Percentiles rank a stretch among this genome's conserved stretches.
Evolutionary conservation across 164 flowering plant genomes (phyloP).

Genomic region (Saururus chinensis): DNA sequence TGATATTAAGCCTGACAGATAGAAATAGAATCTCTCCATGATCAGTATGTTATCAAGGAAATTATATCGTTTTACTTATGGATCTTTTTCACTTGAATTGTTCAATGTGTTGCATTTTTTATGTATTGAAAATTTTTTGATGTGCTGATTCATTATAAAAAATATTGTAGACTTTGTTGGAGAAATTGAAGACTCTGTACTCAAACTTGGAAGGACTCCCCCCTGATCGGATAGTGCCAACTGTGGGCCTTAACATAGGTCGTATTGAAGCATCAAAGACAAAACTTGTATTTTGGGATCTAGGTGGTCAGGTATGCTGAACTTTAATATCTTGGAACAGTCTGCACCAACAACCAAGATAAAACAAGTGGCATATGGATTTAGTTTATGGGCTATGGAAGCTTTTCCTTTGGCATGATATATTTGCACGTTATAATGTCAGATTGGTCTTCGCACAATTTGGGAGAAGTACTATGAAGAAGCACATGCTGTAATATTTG

Average conservation of each 20-base stretch:
- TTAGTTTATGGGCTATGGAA: no score
- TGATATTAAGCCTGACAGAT: background rate
- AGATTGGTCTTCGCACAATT: slow-evolving; percentile 93
- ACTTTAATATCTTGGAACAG: background rate
- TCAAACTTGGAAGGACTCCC: slow-evolving; percentile 88
- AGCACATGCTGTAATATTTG: slow-evolving; percentile 91
- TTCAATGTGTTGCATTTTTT: background rate
- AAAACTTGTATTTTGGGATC: slow-evolving; percentile 95
- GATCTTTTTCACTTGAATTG: background rate
- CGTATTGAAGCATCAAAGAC: slow-evolving; percentile 73
- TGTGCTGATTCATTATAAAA: no score
- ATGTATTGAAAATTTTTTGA: no score
- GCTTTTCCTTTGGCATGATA: no score
- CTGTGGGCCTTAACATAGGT: slow-evolving; percentile 95
- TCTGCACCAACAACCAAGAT: background rate
- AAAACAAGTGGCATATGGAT: background rate
- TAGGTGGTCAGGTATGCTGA: slow-evolving; percentile 88
- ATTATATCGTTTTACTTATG: background rate
- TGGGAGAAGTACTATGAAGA: slow-evolving; percentile 99
- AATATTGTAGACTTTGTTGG: slow-evolving; percentile 64
- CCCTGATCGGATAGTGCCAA: slow-evolving; percentile 94
- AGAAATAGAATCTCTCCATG: no score
- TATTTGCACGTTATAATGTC: slow-evolving; percentile 2
- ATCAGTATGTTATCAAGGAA: no score
- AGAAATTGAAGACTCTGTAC: slow-evolving; percentile 75